Evolutionary conservation across 2,329 filamentous ascomycete species (phyloP).

Genomic region (Penicillium oxalicum): DNA sequence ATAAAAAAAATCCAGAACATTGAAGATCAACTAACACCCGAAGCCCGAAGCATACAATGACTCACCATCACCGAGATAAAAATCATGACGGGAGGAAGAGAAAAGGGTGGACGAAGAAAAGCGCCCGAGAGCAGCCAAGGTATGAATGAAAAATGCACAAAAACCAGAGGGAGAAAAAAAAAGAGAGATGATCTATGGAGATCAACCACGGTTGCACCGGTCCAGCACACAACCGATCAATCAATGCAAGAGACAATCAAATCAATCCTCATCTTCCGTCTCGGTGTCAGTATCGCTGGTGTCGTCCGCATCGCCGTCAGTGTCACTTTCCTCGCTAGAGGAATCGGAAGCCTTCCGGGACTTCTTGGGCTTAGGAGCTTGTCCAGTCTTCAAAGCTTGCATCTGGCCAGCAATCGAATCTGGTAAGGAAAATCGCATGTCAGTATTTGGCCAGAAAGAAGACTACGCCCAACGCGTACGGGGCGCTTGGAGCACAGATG

Average conservation of each 20-base stretch:
- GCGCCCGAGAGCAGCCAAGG: no score
- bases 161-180: no score
- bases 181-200: constrained; percentile 5
- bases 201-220: constrained; percentile 16
- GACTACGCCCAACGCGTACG: not conserved
- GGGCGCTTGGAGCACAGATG: not conserved
- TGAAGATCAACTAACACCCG: no score
- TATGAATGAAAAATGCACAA: no score
- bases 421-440: constrained; percentile 31
- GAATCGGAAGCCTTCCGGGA: constrained; percentile 49
- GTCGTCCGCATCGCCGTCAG: constrained; percentile 56
- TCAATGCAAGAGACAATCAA: constrained; percentile 11
- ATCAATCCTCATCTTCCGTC: constrained; percentile 68
- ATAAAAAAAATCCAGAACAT: no score
- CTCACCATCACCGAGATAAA: no score
- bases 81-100: no score
- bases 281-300: constrained; percentile 59
- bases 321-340: constrained; percentile 62
- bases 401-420: constrained; percentile 89
- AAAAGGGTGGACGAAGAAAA: no score
- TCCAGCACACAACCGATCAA: constrained; percentile 18
- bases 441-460: not conserved
- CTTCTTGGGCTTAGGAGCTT: constrained; percentile 51
- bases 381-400: constrained; percentile 71
- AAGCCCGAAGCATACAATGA: no score